A percentile compares a stretch with the other conserved stretches of the same genome.
Conservation (phyloP, 257 asterid genomes). For the Ilex aquifolium region DNA sequence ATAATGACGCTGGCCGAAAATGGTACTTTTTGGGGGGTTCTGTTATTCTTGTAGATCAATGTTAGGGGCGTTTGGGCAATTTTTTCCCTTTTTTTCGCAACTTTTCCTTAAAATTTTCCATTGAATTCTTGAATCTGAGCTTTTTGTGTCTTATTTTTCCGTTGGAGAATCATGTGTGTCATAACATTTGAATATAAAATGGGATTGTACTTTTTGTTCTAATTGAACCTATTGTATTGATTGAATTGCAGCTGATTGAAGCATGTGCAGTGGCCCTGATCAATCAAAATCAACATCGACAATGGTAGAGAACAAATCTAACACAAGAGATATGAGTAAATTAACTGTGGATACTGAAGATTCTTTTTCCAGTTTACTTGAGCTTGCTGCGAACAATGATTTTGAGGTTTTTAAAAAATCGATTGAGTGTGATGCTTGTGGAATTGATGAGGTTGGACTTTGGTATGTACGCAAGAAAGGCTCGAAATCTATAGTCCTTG, state of each 20-base stretch:
- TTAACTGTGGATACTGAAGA: neutral
- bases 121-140: no score
- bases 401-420: neutral
- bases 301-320: neutral
- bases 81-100: no score
- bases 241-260: neutral
- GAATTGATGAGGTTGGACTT: conserved; percentile 60
- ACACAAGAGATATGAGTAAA: neutral
- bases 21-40: no score
- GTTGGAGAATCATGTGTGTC: no score
- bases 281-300: neutral
- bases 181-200: no score
- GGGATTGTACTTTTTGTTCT: neutral
- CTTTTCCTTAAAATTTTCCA: no score
- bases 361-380: conserved; percentile 3
- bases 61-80: no score
- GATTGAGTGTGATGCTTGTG: conserved; percentile 55
- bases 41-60: no score
- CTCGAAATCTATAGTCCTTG: conserved; percentile 53
- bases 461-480: conserved; percentile 81
- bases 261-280: neutral
- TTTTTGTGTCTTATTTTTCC: no score
- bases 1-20: no score
- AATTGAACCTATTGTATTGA: neutral
- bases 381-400: conserved; percentile 1